Evolutionary conservation across 306 rosid genomes (phyloP).

Genomic region (Quercus parvula): DNA sequence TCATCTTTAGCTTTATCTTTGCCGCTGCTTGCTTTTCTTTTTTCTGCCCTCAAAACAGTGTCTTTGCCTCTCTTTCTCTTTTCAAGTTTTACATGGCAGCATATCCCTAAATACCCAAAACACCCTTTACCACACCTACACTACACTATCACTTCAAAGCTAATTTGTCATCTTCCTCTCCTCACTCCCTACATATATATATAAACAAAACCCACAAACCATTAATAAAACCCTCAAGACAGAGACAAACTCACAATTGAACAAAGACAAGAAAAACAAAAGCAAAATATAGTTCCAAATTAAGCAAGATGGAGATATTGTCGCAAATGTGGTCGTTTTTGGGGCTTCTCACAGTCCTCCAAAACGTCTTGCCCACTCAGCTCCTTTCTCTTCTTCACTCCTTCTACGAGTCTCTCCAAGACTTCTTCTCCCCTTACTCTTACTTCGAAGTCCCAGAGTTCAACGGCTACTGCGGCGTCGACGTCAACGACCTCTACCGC

Average conservation of each 20-base stretch:
- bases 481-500: slow-evolving; percentile 81
- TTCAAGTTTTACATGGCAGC: slow-evolving; percentile 21
- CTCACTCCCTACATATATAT: background rate
- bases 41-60: slow-evolving; percentile 26
- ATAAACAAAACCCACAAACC: background rate
- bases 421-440: slow-evolving; percentile 67
- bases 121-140: background rate
- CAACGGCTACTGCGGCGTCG: slow-evolving; percentile 86
- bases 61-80: slow-evolving; percentile 28
- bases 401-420: slow-evolving; percentile 65
- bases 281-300: background rate
- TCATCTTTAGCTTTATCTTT: slow-evolving; percentile 61
- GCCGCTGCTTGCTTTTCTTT: slow-evolving; percentile 15
- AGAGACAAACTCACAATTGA: slow-evolving; percentile 12
- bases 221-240: background rate
- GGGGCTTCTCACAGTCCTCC: slow-evolving; percentile 77
- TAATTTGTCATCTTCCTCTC: background rate
- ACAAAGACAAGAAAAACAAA: background rate
- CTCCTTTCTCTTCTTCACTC: slow-evolving; percentile 77
- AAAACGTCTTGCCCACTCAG: slow-evolving; percentile 78
- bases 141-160: background rate
- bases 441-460: slow-evolving; percentile 82
- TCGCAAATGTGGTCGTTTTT: slow-evolving; percentile 87
- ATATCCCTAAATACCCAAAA: background rate
- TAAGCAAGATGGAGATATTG: slow-evolving; percentile 55